These are phyloP conservation scores for Tolypocladium tropicale DNA, from an alignment of 2,329 filamentous ascomycete species.

Conservation along the genomic window DNA sequence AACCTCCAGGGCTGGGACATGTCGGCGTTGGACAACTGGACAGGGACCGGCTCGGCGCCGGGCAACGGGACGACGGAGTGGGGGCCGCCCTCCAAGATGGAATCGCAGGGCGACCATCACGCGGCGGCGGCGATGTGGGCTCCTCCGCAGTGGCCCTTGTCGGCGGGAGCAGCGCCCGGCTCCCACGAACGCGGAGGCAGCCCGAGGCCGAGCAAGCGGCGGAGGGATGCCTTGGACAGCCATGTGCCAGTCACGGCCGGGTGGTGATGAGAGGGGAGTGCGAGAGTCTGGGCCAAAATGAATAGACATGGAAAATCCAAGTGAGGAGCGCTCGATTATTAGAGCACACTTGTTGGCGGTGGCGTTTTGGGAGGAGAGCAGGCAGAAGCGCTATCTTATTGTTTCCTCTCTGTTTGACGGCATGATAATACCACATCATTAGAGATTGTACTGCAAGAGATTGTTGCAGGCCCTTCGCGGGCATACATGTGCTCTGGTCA, in stretches of 20 bases:
- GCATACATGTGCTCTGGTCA: background rate
- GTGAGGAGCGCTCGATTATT: background rate
- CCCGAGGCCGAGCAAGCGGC: conserved; percentile 26
- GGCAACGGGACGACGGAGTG: conserved; percentile 20
- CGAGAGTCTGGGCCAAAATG: background rate
- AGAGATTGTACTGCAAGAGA: background rate
- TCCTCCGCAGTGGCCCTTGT: conserved; percentile 22
- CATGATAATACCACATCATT: conserved; percentile 7
- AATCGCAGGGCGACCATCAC: conserved; percentile 11
- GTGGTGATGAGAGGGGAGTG: conserved; percentile 12
- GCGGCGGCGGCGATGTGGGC: conserved; percentile 23
- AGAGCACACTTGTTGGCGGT: background rate
- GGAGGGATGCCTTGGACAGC: conserved; percentile 20
- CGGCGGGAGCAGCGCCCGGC: conserved; percentile 12
- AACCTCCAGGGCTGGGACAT: conserved; percentile 27
- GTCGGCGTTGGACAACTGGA: conserved; percentile 24
- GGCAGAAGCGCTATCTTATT: background rate
- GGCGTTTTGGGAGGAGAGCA: background rate
- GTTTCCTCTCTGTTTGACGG: too few species aligned
- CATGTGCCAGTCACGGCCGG: conserved; percentile 21
- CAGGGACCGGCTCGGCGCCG: conserved; percentile 10
- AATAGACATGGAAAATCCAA: background rate
- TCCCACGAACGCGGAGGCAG: conserved; percentile 20
- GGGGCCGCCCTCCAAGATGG: conserved; percentile 20
- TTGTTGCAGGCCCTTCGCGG: background rate